Evolutionary conservation across 768 basidiomycete genomes (phyloP), one percentile per base, ranked within the genome.

Genomic region (Floccularia luteovirens): DNA sequence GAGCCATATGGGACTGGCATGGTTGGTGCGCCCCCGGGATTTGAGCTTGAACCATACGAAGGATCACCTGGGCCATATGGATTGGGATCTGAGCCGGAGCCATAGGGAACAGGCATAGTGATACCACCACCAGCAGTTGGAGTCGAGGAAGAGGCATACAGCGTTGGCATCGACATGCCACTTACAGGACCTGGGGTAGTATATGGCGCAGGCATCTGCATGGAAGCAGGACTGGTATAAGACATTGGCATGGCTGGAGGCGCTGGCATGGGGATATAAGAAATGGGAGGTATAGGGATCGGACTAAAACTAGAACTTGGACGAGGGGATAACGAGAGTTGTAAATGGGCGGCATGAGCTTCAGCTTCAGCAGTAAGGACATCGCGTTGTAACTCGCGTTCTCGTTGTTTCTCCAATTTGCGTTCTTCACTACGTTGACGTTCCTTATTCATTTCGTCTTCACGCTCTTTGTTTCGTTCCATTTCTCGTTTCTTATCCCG

Each of bases 401-500:
- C 14, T 24, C 35, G 39, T 16, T 5, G 14, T 14, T 36, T 36
- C 19, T 43, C 42, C 6, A 24, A 36, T 31, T 43, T 36, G 7
- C 34, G 42, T 31, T 43, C 35, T 21, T 37, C 24, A 6, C 41
- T 42, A 46, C 2, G 43, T 32, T 14, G n/a, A 8, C 11, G 42
- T 40, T 3, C 39, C 27, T 14, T 28, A 8, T 28, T 32, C 8
- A 8, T 8, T 28, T 28, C 27, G 14, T 8, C 8, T 14, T 8
- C 27, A 8, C 27, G 8, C 27, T 8, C 27, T 28, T 14, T 28
- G 10, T 28, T 14, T 28, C 14, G 10, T 7, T 51, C 46, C 7
- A 38, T 17, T 30, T 48, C 33, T 17, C 12, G 7, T 17, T 43
- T 42, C 4, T 30, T 38, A 31, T 44, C 45, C 30, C 40, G 25